These are phyloP conservation scores for Mucor piriformis DNA, from an alignment of 371 early-diverging fungal species.

Conservation along the genomic window DNA sequence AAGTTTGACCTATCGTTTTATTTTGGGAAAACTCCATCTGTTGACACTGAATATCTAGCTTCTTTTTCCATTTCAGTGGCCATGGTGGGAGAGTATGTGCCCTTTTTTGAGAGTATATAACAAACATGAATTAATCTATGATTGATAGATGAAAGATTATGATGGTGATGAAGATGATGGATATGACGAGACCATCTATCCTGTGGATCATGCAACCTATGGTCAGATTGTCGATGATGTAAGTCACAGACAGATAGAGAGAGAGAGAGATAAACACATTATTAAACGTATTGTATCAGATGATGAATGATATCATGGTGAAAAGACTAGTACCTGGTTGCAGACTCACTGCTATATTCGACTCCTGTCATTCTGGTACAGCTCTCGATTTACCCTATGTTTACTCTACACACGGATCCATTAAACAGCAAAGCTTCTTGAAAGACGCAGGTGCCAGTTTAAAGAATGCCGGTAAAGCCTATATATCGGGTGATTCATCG, in stretches of 20 bases:
- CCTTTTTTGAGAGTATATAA: not conserved
- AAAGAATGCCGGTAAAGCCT: conserved; percentile 55
- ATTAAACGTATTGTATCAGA: conserved; percentile 10
- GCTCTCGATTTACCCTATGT: conserved; percentile 87
- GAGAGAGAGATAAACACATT: not conserved
- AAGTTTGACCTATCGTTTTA: conserved; percentile 20
- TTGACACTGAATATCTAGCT: conserved; percentile 31
- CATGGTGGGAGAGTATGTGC: conserved; percentile 75
- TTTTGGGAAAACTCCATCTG: not conserved
- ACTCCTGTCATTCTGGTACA: conserved; percentile 87
- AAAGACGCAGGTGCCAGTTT: conserved; percentile 52
- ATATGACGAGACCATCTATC: conserved; percentile 62
- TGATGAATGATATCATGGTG: conserved; percentile 83
- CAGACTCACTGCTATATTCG: conserved; percentile 85
- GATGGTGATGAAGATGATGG: conserved; percentile 92
- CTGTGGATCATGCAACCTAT: conserved; percentile 78
- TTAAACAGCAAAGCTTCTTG: conserved; percentile 56
- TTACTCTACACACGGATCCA: conserved; percentile 72
- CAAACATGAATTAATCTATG: not conserved
- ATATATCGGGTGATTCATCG: conserved; percentile 46
- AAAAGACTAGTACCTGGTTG: conserved; percentile 81
- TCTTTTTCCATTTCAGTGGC: conserved; percentile 90
- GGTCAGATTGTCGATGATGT: conserved; percentile 91
- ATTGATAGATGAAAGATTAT: conserved; percentile 41
- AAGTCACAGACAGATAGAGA: conserved; percentile 9